These are phyloP conservation scores for Camillea tinctor DNA, from an alignment of 2,329 filamentous ascomycete genomes.

Conservation along the genomic window DNA sequence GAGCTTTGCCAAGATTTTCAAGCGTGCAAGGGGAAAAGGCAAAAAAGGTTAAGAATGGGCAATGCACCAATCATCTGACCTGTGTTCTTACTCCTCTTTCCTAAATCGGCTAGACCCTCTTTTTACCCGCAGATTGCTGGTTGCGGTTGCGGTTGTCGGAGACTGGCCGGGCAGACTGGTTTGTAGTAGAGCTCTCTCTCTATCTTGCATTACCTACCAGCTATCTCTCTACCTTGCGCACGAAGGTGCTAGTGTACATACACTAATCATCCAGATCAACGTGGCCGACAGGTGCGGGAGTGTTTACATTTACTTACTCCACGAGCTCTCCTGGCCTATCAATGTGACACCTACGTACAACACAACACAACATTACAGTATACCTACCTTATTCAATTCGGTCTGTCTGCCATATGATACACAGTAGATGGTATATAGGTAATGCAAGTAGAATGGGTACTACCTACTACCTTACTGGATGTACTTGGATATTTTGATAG, in stretches of 20 bases:
- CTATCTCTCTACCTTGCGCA: neutral
- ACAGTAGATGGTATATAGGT: too few species aligned
- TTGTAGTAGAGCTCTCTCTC: too few species aligned
- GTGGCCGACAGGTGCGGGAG: neutral
- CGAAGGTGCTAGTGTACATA: neutral
- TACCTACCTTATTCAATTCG: too few species aligned
- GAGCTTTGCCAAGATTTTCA: conserved; percentile 16
- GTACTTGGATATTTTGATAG: too few species aligned
- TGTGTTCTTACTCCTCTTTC: conserved; percentile 11
- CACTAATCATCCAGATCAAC: neutral
- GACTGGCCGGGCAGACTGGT: conserved; percentile 4
- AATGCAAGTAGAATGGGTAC: too few species aligned
- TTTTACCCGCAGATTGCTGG: conserved; percentile 2
- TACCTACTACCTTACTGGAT: too few species aligned
- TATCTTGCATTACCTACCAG: neutral
- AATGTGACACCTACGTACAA: neutral
- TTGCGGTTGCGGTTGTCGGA: neutral
- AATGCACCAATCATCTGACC: conserved; percentile 13
- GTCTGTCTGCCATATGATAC: too few species aligned
- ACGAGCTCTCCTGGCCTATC: too few species aligned
- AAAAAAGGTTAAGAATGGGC: conserved; percentile 1
- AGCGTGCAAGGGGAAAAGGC: conserved; percentile 16
- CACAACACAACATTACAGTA: too few species aligned
- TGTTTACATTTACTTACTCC: neutral
- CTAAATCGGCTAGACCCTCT: conserved; percentile 13